Percentiles rank a stretch among this genome's conserved stretches.
Conservation (phyloP, 305 asterid species). For the Striga hermonthica region DNA sequence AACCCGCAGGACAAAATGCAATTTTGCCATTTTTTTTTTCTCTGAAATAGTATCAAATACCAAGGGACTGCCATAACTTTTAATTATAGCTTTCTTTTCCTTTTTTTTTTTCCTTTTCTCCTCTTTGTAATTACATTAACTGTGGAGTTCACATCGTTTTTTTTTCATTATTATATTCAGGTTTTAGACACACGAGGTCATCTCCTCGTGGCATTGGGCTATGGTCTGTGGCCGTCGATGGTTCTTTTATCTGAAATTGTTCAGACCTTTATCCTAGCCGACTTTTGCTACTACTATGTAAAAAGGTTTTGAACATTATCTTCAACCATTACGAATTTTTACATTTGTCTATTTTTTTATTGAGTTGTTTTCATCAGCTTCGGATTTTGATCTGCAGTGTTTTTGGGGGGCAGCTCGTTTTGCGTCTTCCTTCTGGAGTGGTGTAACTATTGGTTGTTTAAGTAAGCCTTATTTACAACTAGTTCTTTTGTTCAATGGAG, state of each 20-base stretch:
- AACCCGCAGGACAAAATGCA: no score
- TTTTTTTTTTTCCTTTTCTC: no score
- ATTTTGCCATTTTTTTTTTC: no score
- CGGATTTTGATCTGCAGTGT: conserved; percentile 39
- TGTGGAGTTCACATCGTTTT: no score
- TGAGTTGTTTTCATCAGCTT: not conserved
- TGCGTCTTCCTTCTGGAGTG: conserved; percentile 56
- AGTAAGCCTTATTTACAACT: no score
- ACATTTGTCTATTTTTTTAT: not conserved
- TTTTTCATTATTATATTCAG: conserved; percentile 31
- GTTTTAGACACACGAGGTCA: conserved; percentile 70
- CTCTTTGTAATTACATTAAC: no score
- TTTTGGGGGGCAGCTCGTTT: conserved; percentile 52
- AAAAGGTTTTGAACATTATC: conserved; percentile 42
- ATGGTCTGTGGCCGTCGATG: conserved; percentile 75
- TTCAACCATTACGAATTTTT: not conserved
- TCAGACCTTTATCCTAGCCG: conserved; percentile 71
- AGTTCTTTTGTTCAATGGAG: no score
- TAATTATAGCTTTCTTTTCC: no score
- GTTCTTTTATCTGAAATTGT: conserved; percentile 74
- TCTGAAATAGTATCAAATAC: no score
- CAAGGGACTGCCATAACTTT: no score
- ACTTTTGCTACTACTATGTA: conserved; percentile 71
- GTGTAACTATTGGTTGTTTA: conserved; percentile 31
- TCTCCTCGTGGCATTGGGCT: conserved; percentile 62